Conservation (phyloP, 2,329 filamentous ascomycete species). For the Fusarium pilosicola region DNA sequence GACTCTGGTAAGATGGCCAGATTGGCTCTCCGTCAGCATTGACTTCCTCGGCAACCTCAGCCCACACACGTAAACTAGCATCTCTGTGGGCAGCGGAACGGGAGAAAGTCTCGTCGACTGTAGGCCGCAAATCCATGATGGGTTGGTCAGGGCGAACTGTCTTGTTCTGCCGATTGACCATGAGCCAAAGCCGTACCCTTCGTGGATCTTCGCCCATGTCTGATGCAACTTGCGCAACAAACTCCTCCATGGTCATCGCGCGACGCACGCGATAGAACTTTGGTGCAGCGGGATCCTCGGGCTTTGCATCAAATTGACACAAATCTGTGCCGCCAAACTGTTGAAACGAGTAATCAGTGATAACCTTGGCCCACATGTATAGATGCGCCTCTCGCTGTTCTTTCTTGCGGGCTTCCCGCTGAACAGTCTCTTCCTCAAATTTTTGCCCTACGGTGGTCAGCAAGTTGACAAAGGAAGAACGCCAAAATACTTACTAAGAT, state of each 20-base stretch:
- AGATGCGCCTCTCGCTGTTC: constrained; percentile 95
- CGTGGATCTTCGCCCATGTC: constrained; percentile 75
- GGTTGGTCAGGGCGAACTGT: constrained; percentile 91
- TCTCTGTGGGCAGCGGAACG: constrained; percentile 69
- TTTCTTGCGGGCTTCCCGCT: constrained; percentile 79
- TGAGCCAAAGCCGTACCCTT: constrained; percentile 87
- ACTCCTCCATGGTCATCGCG: constrained; percentile 79
- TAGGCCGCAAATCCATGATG: constrained; percentile 80
- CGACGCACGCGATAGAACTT: constrained; percentile 78
- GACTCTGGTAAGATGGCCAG: constrained; percentile 74
- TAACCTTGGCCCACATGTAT: constrained; percentile 85
- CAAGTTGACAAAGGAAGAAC: neutral
- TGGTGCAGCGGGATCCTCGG: constrained; percentile 75
- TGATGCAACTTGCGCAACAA: constrained; percentile 75
- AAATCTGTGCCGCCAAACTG: constrained; percentile 87
- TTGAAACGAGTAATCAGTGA: constrained; percentile 84
- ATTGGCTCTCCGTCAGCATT: constrained; percentile 73
- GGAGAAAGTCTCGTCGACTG: constrained; percentile 74
- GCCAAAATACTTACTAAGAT: constrained; percentile 71
- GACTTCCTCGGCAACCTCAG: constrained; percentile 78
- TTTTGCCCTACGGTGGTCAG: constrained; percentile 65
- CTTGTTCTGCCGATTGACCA: constrained; percentile 99
- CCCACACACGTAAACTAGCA: constrained; percentile 84
- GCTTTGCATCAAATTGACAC: constrained; percentile 71
- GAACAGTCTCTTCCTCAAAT: constrained; percentile 83